These are phyloP conservation scores for Nicotiana sylvestris DNA, from an alignment of 257 asterid genomes.

Conservation along the genomic window DNA sequence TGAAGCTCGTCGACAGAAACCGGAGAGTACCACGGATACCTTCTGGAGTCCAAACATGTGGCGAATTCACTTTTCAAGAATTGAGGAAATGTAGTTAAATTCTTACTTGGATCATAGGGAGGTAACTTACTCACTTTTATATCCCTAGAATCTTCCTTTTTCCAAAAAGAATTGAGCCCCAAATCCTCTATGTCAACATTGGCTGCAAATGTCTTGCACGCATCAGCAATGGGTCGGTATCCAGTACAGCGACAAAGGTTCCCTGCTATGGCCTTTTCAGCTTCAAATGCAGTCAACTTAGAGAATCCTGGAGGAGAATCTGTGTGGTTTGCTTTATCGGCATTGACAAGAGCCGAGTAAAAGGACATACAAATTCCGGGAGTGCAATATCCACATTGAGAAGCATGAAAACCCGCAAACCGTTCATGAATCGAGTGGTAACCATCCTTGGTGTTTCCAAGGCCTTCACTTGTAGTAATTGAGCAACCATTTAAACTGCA, in stretches of 20 bases:
- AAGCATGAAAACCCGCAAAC: conserved; percentile 73
- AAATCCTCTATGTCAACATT: conserved; percentile 69
- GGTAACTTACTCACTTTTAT: conserved; percentile 36
- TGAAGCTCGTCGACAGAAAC: conserved; percentile 48
- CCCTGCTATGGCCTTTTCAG: conserved; percentile 58
- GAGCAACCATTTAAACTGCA: conserved; percentile 66
- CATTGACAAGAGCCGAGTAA: conserved; percentile 54
- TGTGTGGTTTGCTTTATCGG: conserved; percentile 34
- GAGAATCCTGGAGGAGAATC: conserved; percentile 51
- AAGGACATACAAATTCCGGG: conserved; percentile 80
- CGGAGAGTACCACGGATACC: conserved; percentile 58
- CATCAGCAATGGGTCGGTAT: conserved; percentile 73
- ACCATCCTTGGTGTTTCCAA: conserved; percentile 63
- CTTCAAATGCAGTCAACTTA: conserved; percentile 55
- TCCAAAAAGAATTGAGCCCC: conserved; percentile 62
- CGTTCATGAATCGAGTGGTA: conserved; percentile 73
- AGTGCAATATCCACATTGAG: conserved; percentile 82
- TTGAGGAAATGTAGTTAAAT: conserved; percentile 27
- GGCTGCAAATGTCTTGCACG: conserved; percentile 60
- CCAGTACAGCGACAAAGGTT: conserved; percentile 78
- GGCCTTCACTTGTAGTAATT: conserved; percentile 68
- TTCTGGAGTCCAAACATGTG: conserved; percentile 34
- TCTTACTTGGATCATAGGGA: conserved; percentile 30
- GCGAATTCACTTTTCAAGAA: conserved; percentile 23
- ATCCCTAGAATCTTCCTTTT: conserved; percentile 36